phyloP scores from a whole-genome alignment of 139 green algal genomes.

The Chlorella sorokiniana region DNA sequence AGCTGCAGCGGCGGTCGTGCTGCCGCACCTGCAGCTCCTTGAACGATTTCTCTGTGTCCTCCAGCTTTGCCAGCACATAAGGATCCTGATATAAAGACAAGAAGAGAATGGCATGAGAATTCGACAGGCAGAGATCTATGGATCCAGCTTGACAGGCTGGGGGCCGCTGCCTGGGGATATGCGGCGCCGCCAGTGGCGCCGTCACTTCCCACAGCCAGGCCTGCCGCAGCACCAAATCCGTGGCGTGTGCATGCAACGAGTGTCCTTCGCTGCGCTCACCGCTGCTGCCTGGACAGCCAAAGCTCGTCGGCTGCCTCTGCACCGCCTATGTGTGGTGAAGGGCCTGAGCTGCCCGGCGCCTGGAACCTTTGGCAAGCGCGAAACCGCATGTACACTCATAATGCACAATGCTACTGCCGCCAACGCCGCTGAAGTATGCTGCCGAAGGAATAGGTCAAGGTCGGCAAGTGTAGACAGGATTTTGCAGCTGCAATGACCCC shows the following conservation, averaged over 20 bases:
- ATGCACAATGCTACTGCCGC: neutral
- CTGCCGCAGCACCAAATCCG: no score
- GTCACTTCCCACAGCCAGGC: no score
- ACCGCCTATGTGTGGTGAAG: neutral
- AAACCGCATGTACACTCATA: neutral
- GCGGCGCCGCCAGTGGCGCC: no score
- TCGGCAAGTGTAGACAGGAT: no score
- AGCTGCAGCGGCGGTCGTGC: neutral
- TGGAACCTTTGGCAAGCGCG: neutral
- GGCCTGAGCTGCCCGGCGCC: neutral
- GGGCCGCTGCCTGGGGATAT: no score
- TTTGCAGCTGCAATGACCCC: no score
- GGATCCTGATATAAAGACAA: no score
- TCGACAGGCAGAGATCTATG: no score
- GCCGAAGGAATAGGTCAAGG: neutral
- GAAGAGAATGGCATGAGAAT: no score
- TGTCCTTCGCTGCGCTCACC: neutral
- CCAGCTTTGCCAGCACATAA: constrained; percentile 64
- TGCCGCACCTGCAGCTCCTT: constrained; percentile 59
- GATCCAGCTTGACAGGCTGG: no score
- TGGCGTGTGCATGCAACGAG: no score
- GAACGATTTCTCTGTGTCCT: constrained; percentile 45
- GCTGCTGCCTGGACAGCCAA: neutral
- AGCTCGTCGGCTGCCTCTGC: neutral
- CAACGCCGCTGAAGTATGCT: neutral